phyloP scores from a whole-genome alignment of 345 rosid species.

The Eutrema heterophyllum region DNA sequence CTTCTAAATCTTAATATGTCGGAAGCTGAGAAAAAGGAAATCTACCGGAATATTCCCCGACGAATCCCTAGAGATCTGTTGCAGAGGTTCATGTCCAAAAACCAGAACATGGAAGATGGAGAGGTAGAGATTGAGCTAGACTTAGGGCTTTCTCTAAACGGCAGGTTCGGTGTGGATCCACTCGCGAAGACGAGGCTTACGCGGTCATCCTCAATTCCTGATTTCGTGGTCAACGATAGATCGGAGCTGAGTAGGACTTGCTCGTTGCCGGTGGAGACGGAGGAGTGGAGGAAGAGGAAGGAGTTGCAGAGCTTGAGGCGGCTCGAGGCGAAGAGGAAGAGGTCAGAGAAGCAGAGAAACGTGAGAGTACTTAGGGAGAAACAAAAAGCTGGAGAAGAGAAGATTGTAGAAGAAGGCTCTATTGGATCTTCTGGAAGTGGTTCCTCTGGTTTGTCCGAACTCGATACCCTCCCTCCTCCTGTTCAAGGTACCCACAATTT shows the following conservation, averaged over 20 bases:
- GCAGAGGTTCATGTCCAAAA: slow-evolving; percentile 37
- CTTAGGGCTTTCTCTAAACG: slow-evolving; percentile 72
- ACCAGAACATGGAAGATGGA: slow-evolving; percentile 20
- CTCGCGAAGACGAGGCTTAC: slow-evolving; percentile 38
- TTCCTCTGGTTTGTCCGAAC: slow-evolving; percentile 53
- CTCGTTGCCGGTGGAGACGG: slow-evolving; percentile 59
- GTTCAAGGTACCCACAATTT: slow-evolving; percentile 42
- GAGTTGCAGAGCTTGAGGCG: slow-evolving; percentile 60
- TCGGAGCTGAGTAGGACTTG: slow-evolving; percentile 49
- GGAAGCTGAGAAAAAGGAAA: slow-evolving; percentile 28
- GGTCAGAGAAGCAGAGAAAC: slow-evolving; percentile 65
- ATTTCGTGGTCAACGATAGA: slow-evolving; percentile 39
- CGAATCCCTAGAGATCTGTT: slow-evolving; percentile 35
- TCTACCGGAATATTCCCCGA: slow-evolving; percentile 24
- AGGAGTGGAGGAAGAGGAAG: slow-evolving; percentile 76
- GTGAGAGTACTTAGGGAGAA: slow-evolving; percentile 30
- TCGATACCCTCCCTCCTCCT: slow-evolving; percentile 37
- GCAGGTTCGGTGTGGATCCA: slow-evolving; percentile 81
- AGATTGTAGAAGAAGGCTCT: slow-evolving; percentile 37
- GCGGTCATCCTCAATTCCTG: slow-evolving; percentile 60
- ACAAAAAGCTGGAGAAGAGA: slow-evolving; percentile 27
- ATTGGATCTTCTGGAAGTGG: slow-evolving; percentile 61
- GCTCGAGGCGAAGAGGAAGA: slow-evolving; percentile 74
- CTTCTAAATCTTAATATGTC: slow-evolving; percentile 24
- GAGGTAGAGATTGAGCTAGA: slow-evolving; percentile 67